These are phyloP conservation scores for Pseudisothecium myosuroides DNA, from an alignment of 225 moss, liverwort and hornwort species.

Conservation along the genomic window DNA sequence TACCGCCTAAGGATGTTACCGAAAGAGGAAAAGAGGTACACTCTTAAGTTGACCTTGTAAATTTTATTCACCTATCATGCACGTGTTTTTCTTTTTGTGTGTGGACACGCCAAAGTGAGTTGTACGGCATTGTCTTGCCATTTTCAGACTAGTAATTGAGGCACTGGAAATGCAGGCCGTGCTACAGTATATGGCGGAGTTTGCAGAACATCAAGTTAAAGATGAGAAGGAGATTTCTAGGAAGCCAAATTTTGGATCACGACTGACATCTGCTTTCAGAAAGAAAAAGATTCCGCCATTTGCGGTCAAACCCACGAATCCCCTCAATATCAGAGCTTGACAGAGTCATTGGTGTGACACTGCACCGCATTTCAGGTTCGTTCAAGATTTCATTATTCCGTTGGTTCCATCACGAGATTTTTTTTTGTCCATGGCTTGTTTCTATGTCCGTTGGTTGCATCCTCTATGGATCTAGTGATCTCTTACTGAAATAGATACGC, in stretches of 20 bases:
- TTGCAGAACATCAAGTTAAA: background rate
- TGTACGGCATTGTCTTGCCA: background rate
- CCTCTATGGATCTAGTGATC: background rate
- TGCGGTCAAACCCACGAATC: constrained; percentile 3
- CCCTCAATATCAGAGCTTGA: constrained; percentile 23
- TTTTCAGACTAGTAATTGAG: background rate
- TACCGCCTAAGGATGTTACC: constrained; percentile 53
- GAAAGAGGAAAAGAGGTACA: constrained; percentile 40
- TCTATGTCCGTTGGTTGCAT: background rate
- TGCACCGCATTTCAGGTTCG: constrained; percentile 12
- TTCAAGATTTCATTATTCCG: background rate
- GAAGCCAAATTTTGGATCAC: constrained; percentile 14
- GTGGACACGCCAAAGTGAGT: background rate
- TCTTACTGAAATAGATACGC: background rate
- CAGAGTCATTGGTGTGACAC: background rate
- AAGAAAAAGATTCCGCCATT: constrained; percentile 9
- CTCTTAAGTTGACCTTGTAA: background rate
- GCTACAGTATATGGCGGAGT: constrained; percentile 22
- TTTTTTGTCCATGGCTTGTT: background rate
- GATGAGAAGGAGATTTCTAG: background rate
- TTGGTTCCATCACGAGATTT: background rate
- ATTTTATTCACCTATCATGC: background rate
- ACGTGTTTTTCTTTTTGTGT: background rate
- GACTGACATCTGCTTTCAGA: constrained; percentile 11
- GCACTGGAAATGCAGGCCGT: constrained; percentile 28